Conservation (phyloP, 495 filamentous ascomycete species). For the Xylaria flabelliformis region DNA sequence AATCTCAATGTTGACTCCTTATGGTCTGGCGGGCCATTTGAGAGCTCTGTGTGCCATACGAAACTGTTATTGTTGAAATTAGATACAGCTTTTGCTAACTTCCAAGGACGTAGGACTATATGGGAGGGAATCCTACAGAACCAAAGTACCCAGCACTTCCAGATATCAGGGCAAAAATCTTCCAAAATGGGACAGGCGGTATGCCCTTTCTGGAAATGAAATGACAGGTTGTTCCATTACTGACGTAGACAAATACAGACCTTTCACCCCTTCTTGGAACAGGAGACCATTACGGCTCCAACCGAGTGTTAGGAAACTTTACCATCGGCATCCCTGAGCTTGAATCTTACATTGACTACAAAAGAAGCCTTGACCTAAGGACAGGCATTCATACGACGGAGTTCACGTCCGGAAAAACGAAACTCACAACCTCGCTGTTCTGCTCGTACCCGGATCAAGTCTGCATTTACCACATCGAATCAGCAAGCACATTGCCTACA, state of each 20-base stretch:
- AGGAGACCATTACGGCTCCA: constrained; percentile 51
- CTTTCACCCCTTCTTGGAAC: constrained; percentile 49
- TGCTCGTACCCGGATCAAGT: constrained; percentile 58
- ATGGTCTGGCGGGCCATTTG: constrained; percentile 56
- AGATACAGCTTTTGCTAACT: neutral
- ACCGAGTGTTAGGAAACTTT: constrained; percentile 53
- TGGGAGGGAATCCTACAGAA: constrained; percentile 53
- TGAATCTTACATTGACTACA: constrained; percentile 42
- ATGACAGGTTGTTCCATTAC: neutral
- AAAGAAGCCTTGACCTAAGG: constrained; percentile 50
- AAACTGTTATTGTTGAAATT: neutral
- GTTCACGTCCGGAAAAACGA: constrained; percentile 39
- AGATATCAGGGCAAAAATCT: constrained; percentile 53
- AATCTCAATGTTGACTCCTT: constrained; percentile 54
- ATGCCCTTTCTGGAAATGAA: constrained; percentile 5
- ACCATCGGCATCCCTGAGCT: constrained; percentile 45
- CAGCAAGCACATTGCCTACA: constrained; percentile 41
- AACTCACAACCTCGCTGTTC: constrained; percentile 41
- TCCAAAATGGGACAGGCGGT: constrained; percentile 53
- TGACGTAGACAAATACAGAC: constrained; percentile 30
- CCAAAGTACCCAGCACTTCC: constrained; percentile 43
- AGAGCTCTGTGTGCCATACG: constrained; percentile 24
- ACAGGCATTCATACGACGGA: constrained; percentile 48
- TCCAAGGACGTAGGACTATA: constrained; percentile 37
- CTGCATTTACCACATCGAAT: constrained; percentile 53